phyloP scores from a whole-genome alignment of 176 grass and related monocot species.

The Otatea glauca region DNA sequence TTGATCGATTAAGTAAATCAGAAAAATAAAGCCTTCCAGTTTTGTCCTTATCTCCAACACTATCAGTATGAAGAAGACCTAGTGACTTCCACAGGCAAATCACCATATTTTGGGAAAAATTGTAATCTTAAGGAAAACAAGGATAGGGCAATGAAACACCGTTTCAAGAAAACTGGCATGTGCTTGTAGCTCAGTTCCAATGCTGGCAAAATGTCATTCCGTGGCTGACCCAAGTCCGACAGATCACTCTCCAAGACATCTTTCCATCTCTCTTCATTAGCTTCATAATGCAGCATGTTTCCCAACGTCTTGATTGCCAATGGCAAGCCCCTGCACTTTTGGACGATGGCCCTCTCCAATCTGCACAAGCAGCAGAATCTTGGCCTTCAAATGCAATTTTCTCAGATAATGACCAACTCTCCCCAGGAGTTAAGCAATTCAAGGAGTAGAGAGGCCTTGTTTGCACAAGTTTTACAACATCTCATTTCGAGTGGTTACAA shows the following conservation, averaged over 20 bases:
- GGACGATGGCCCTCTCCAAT: slow-evolving; percentile 27
- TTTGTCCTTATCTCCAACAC: slow-evolving; percentile 2
- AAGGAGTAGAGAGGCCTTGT: slow-evolving; percentile 17
- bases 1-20: slow-evolving; percentile 43
- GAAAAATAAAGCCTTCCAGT: slow-evolving; percentile 24
- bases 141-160: slow-evolving; percentile 27
- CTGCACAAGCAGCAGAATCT: neutral
- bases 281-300: slow-evolving; percentile 30
- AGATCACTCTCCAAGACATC: slow-evolving; percentile 46
- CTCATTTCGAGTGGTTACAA: slow-evolving; percentile 43
- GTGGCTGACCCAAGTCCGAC: slow-evolving; percentile 25
- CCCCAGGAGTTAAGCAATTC: neutral
- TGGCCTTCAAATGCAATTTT: slow-evolving; percentile 7
- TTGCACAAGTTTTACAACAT: slow-evolving; percentile 34
- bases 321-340: slow-evolving; percentile 44
- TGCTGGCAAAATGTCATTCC: slow-evolving; percentile 34
- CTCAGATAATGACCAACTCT: slow-evolving; percentile 30
- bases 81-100: slow-evolving; percentile 40
- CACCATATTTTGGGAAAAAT: slow-evolving; percentile 18
- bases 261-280: slow-evolving; percentile 23
- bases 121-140: slow-evolving; percentile 44
- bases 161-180: slow-evolving; percentile 25
- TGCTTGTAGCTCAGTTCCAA: slow-evolving; percentile 44
- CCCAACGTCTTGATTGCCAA: slow-evolving; percentile 32
- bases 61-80: slow-evolving; percentile 28